These are phyloP conservation scores for Beauveria varroae DNA, from an alignment of 2,329 filamentous ascomycete genomes.

Conservation along the genomic window DNA sequence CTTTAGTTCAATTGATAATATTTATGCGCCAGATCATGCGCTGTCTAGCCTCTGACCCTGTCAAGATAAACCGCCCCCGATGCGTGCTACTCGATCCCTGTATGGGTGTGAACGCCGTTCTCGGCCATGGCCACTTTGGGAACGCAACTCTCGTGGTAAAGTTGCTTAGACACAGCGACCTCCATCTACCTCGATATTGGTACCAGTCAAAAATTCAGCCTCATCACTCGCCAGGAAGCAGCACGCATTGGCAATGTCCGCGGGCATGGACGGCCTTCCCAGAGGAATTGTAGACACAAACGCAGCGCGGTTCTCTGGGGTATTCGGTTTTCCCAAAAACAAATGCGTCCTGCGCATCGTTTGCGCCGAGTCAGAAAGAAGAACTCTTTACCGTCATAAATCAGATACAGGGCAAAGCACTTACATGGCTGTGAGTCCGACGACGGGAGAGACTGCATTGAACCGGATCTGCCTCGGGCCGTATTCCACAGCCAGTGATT, in stretches of 20 bases:
- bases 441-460: slow-evolving; percentile 62
- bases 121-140: too few relatives aligned
- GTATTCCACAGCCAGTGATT: slow-evolving; percentile 62
- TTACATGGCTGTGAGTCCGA: slow-evolving; percentile 57
- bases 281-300: slow-evolving; percentile 49
- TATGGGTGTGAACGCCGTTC: too few relatives aligned
- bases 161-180: slow-evolving; percentile 20
- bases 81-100: too few relatives aligned
- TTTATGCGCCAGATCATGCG: too few relatives aligned
- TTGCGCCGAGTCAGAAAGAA: background rate
- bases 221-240: slow-evolving; percentile 66
- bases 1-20: too few relatives aligned
- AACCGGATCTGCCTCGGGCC: slow-evolving; percentile 65
- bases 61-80: too few relatives aligned
- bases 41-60: too few relatives aligned
- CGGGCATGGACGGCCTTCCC: slow-evolving; percentile 46
- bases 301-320: slow-evolving; percentile 49
- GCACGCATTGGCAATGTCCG: slow-evolving; percentile 64
- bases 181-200: slow-evolving; percentile 49
- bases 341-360: slow-evolving; percentile 28
- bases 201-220: slow-evolving; percentile 62
- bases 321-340: slow-evolving; percentile 56
- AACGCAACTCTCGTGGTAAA: too few relatives aligned
- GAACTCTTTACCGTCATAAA: background rate
- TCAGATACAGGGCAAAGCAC: slow-evolving; percentile 10